Conservation (phyloP, 2,329 filamentous ascomycete genomes). For the Huntiella bhutanensis region DNA sequence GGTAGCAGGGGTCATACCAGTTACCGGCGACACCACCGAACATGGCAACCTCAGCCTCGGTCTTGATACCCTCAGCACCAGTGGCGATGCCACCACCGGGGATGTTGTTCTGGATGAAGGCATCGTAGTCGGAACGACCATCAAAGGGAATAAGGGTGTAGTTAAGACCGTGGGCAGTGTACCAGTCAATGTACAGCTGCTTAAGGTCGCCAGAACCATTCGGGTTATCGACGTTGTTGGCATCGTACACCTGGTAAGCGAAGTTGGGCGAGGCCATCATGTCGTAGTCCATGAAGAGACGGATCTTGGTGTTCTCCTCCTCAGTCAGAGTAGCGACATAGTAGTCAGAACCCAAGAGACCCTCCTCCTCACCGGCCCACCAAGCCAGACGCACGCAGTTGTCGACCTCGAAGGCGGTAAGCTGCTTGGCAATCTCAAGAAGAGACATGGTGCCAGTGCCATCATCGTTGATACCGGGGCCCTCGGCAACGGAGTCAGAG, state of each 20-base stretch:
- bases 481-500: conserved; percentile 41
- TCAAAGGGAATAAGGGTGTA: conserved; percentile 58
- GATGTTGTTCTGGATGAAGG: conserved; percentile 55
- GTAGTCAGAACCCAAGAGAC: conserved; percentile 42
- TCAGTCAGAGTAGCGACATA: conserved; percentile 35
- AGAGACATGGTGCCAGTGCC: conserved; percentile 46
- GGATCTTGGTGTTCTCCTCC: conserved; percentile 42
- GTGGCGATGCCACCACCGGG: conserved; percentile 60
- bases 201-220: conserved; percentile 50
- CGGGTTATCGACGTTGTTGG: conserved; percentile 52
- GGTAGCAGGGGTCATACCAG: conserved; percentile 41
- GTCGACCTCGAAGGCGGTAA: conserved; percentile 37
- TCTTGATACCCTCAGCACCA: conserved; percentile 61
- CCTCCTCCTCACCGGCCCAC: conserved; percentile 51
- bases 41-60: conserved; percentile 38
- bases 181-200: conserved; percentile 50
- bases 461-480: conserved; percentile 62
- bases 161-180: conserved; percentile 39
- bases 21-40: conserved; percentile 54
- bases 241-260: conserved; percentile 50
- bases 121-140: conserved; percentile 62
- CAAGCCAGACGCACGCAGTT: conserved; percentile 50
- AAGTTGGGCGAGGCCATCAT: conserved; percentile 51
- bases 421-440: conserved; percentile 41
- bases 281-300: conserved; percentile 51